These are phyloP conservation scores for Zymoseptoria pseudotritici DNA, from an alignment of 2,329 filamentous ascomycete genomes.

Conservation along the genomic window DNA sequence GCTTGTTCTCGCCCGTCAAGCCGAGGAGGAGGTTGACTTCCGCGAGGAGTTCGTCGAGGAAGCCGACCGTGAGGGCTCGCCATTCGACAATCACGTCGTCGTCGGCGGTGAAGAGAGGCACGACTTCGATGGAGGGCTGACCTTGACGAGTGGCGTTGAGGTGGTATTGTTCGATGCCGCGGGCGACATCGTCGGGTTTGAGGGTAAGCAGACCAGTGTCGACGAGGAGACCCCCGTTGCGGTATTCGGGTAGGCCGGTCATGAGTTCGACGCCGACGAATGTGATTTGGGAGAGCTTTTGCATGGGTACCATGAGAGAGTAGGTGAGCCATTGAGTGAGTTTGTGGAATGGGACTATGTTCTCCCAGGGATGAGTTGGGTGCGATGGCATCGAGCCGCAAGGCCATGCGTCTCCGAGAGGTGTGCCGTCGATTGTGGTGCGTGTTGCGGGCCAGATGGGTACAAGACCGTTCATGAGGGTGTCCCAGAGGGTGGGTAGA, in stretches of 20 bases:
- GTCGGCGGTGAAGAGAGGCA: conserved; percentile 63
- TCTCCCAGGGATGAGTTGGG: conserved; percentile 64
- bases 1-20: conserved; percentile 59
- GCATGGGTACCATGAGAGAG: conserved; percentile 87
- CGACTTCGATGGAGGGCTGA: conserved; percentile 63
- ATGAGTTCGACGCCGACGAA: conserved; percentile 77
- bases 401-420: conserved; percentile 90
- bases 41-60: conserved; percentile 61
- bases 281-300: conserved; percentile 68
- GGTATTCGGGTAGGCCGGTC: conserved; percentile 84
- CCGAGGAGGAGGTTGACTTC: conserved; percentile 63
- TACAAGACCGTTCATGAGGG: conserved; percentile 78
- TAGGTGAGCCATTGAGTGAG: conserved; percentile 92
- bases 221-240: conserved; percentile 83
- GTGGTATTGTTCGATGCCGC: conserved; percentile 62
- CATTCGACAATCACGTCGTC: conserved; percentile 77
- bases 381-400: conserved; percentile 76
- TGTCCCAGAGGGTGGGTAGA: conserved; percentile 80
- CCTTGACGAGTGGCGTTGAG: conserved; percentile 66
- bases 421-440: conserved; percentile 76
- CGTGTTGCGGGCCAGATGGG: conserved; percentile 84
- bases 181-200: conserved; percentile 60
- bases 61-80: conserved; percentile 67
- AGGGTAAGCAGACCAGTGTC: conserved; percentile 75
- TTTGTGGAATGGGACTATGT: conserved; percentile 86